These are phyloP conservation scores for Auricularia heimuer DNA, from an alignment of 768 basidiomycete genomes.

Conservation along the genomic window DNA sequence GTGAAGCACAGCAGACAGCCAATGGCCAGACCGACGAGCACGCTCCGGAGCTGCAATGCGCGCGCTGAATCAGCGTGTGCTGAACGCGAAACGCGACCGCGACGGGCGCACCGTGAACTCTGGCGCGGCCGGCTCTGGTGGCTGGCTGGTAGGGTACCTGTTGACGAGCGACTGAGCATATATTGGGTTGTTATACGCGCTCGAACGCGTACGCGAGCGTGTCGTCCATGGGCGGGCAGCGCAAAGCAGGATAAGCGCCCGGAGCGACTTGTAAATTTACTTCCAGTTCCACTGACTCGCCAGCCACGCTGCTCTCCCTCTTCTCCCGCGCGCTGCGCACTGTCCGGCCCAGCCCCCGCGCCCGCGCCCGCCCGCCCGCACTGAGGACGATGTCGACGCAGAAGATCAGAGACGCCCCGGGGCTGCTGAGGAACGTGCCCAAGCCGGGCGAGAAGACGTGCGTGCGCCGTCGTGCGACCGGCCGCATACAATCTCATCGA, in stretches of 20 bases:
- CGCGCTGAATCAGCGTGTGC: background rate
- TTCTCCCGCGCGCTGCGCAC: background rate
- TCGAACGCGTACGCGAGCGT: background rate
- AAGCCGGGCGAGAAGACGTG: constrained; percentile 37
- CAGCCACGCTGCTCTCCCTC: background rate
- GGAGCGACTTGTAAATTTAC: background rate
- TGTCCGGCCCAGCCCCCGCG: background rate
- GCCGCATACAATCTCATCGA: constrained; percentile 5
- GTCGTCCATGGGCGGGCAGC: background rate
- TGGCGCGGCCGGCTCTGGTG: background rate
- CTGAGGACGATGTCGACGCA: constrained; percentile 17
- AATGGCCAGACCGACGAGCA: constrained; percentile 68
- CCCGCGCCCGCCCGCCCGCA: background rate
- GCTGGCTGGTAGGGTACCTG: too few species aligned
- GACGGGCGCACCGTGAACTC: constrained; percentile 4
- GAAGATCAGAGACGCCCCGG: constrained; percentile 33
- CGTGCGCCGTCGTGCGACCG: constrained; percentile 11
- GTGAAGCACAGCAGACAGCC: constrained; percentile 87
- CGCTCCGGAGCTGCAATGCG: constrained; percentile 38
- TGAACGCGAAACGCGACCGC: background rate
- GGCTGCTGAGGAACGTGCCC: constrained; percentile 33
- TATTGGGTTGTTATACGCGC: background rate
- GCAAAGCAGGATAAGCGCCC: background rate
- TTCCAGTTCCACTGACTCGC: background rate
- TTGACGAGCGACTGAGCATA: background rate